These are phyloP conservation scores for Colletotrichum phormii DNA, from an alignment of 2,329 filamentous ascomycete species.

Conservation along the genomic window DNA sequence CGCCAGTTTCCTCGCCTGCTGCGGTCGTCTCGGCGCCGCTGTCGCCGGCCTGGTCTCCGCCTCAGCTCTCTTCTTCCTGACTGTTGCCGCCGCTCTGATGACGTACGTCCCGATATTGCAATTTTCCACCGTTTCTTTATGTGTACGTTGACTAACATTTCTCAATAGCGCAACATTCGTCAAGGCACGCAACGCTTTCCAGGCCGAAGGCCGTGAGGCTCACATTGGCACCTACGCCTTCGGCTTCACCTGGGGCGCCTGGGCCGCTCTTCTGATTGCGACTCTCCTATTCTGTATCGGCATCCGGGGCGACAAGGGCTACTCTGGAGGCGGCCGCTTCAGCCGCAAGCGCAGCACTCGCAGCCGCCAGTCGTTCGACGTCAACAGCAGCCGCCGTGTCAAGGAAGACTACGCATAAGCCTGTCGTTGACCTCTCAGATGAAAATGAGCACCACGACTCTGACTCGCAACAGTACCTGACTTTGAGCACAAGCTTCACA, in stretches of 20 bases:
- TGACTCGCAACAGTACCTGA: neutral
- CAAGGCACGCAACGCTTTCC: conserved; percentile 76
- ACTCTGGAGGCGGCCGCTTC: conserved; percentile 52
- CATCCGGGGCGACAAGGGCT: conserved; percentile 60
- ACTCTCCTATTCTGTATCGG: conserved; percentile 76
- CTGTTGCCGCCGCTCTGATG: conserved; percentile 76
- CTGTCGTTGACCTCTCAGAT: neutral
- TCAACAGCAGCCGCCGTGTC: conserved; percentile 66
- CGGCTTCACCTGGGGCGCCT: conserved; percentile 81
- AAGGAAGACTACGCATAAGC: conserved; percentile 76
- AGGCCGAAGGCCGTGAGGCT: conserved; percentile 64
- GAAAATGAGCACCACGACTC: neutral
- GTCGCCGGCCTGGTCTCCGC: conserved; percentile 69
- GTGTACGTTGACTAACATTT: neutral
- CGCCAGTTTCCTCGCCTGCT: conserved; percentile 75
- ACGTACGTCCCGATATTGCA: conserved; percentile 66
- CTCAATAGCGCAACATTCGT: conserved; percentile 68
- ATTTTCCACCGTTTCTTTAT: neutral
- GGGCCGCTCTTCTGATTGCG: conserved; percentile 74
- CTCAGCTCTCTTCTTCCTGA: conserved; percentile 76
- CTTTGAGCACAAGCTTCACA: neutral
- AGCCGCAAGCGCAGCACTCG: conserved; percentile 63
- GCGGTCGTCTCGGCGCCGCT: conserved; percentile 76
- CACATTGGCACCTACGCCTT: conserved; percentile 76
- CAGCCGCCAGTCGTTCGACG: conserved; percentile 66